A percentile compares a stretch with the other conserved stretches of the same genome.
phyloP scores from a whole-genome alignment of 164 flowering plant genomes.

The Chloranthus sessilifolius region DNA sequence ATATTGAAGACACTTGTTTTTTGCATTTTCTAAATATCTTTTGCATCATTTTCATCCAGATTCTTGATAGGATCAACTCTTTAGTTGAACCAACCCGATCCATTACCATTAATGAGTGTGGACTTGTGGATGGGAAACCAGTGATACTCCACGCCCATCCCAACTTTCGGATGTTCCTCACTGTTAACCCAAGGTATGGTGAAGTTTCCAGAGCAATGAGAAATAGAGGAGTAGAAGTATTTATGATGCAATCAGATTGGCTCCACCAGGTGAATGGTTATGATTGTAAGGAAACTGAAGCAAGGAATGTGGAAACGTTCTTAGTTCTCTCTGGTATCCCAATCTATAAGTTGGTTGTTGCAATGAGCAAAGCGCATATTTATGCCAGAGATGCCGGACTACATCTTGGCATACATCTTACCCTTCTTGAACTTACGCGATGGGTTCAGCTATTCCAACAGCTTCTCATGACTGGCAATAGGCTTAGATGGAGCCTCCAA shows the following conservation, averaged over 20 bases:
- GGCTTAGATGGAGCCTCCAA: constrained; percentile 63
- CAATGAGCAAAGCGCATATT: constrained; percentile 74
- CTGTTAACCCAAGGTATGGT: constrained; percentile 82
- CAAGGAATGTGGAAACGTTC: constrained; percentile 57
- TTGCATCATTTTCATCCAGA: constrained; percentile 43
- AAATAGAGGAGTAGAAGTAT: constrained; percentile 93
- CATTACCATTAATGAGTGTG: constrained; percentile 89
- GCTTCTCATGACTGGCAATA: constrained; percentile 67
- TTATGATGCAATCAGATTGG: constrained; percentile 74
- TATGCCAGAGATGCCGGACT: constrained; percentile 55
- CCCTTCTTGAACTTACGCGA: constrained; percentile 72
- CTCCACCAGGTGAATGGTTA: constrained; percentile 22
- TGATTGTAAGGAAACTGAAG: constrained; percentile 31
- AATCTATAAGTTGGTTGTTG: constrained; percentile 40
- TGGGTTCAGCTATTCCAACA: constrained; percentile 87
- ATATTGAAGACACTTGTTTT: too few species aligned
- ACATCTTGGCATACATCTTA: constrained; percentile 34
- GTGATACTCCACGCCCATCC: constrained; percentile 70
- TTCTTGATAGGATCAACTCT: constrained; percentile 97
- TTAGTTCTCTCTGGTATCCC: constrained; percentile 73
- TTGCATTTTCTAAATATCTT: too few species aligned
- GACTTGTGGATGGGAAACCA: constrained; percentile 79
- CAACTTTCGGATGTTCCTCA: constrained; percentile 82
- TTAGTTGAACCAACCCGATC: constrained; percentile 84
- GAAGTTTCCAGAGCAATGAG: constrained; percentile 98